These are phyloP conservation scores for Ustulina deusta DNA, from an alignment of 2,329 filamentous ascomycete species.

Conservation along the genomic window DNA sequence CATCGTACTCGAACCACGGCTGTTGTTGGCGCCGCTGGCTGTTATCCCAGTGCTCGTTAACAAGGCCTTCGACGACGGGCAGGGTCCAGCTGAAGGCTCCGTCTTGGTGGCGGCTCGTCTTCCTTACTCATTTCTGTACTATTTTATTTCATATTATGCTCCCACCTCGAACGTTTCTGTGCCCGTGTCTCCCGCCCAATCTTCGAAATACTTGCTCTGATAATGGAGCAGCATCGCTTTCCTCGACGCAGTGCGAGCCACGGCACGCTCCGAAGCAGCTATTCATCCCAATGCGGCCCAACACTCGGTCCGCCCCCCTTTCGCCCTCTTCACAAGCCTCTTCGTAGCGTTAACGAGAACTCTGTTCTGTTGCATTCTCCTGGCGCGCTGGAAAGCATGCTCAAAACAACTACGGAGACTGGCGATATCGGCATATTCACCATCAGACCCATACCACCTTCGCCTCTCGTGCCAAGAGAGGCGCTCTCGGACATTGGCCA, in stretches of 20 bases:
- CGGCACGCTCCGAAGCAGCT: conserved; percentile 49
- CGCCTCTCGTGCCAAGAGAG: conserved; percentile 46
- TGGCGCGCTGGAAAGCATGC: conserved; percentile 71
- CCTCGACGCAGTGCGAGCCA: conserved; percentile 51
- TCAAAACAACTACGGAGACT: conserved; percentile 74
- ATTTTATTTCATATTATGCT: conserved; percentile 47
- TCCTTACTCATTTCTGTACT: conserved; percentile 44
- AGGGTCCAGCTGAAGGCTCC: conserved; percentile 31
- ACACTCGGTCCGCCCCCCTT: conserved; percentile 39
- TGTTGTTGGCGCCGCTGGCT: conserved; percentile 35
- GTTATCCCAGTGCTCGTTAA: conserved; percentile 35
- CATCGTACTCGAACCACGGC: conserved; percentile 35
- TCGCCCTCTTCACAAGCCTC: conserved; percentile 54
- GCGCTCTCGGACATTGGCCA: conserved; percentile 49
- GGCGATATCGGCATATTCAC: conserved; percentile 74
- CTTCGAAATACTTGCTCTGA: conserved; percentile 30
- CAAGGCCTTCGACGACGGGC: conserved; percentile 34
- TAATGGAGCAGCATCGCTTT: conserved; percentile 49
- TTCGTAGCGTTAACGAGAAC: conserved; percentile 60
- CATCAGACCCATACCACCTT: conserved; percentile 58
- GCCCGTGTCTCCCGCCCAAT: conserved; percentile 28
- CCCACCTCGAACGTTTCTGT: conserved; percentile 20
- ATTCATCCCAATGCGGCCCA: conserved; percentile 44
- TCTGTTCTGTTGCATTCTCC: conserved; percentile 60
- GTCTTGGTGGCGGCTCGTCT: conserved; percentile 36